Conservation (phyloP, 139 green algal genomes). For the Chlamydomonas sp. region DNA sequence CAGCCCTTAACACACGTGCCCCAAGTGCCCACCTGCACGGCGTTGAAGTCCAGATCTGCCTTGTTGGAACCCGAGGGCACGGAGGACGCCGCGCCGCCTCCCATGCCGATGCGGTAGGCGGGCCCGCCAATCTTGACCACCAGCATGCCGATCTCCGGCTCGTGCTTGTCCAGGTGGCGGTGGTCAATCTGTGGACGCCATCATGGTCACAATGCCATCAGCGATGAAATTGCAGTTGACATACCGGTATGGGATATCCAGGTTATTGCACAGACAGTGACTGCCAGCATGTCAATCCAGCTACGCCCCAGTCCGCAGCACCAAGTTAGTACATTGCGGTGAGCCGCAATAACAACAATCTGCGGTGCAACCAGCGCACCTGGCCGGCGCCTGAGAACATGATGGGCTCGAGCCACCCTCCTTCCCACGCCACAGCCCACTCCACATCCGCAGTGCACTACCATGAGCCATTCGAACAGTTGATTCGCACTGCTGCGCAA, state of each 20-base stretch:
- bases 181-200: constrained; percentile 30
- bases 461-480: too few species aligned
- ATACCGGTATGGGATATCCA: too few species aligned
- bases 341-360: too few species aligned
- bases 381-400: constrained; percentile 86
- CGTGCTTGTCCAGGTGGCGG: constrained; percentile 66
- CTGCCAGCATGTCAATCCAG: too few species aligned
- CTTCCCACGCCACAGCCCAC: too few species aligned
- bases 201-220: too few species aligned
- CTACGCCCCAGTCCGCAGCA: too few species aligned
- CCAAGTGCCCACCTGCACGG: constrained; percentile 89
- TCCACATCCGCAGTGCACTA: too few species aligned
- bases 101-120: constrained; percentile 99
- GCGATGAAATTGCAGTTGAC: too few species aligned
- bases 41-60: constrained; percentile 98
- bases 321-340: too few species aligned
- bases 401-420: constrained; percentile 99
- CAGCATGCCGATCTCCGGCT: constrained; percentile 91
- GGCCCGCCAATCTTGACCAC: constrained; percentile 99
- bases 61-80: constrained; percentile 79
- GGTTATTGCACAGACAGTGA: too few species aligned
- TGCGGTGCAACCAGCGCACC: neutral
- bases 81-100: constrained; percentile 92
- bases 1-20: neutral
- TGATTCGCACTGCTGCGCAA: too few species aligned